Conservation (phyloP, 306 rosid species). For the Cercis canadensis region DNA sequence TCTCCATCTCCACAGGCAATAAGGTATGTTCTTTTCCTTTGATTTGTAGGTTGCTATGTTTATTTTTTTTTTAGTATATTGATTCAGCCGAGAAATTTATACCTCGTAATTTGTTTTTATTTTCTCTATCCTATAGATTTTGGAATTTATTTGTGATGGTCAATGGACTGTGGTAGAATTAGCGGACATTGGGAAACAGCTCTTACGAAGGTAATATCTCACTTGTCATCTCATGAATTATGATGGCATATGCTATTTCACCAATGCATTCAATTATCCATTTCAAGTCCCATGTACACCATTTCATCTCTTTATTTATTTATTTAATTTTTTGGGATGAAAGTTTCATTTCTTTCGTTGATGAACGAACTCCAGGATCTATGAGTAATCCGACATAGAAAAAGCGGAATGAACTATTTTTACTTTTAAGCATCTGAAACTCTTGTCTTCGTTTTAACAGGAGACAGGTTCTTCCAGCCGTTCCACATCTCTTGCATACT, state of each 20-base stretch:
- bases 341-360: too few relatives aligned
- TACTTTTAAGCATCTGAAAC: constrained; percentile 1
- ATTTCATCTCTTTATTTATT: not conserved
- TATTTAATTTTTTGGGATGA: not conserved
- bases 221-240: not conserved
- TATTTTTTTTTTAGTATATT: too few relatives aligned
- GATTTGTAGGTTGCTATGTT: too few relatives aligned
- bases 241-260: not conserved
- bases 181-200: constrained; percentile 68
- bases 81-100: too few relatives aligned
- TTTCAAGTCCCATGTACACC: not conserved
- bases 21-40: too few relatives aligned
- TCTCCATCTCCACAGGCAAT: too few relatives aligned
- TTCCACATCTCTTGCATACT: too few relatives aligned
- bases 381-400: not conserved
- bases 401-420: not conserved
- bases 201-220: constrained; percentile 77
- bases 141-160: constrained; percentile 90
- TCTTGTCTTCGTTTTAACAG: constrained; percentile 54
- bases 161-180: constrained; percentile 71
- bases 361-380: not conserved
- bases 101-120: not conserved
- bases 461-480: constrained; percentile 93
- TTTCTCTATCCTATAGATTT: constrained; percentile 49
- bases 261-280: not conserved